Evolutionary conservation across 148 eudicot species (phyloP).

Genomic region (Arctostaphylos glauca): DNA sequence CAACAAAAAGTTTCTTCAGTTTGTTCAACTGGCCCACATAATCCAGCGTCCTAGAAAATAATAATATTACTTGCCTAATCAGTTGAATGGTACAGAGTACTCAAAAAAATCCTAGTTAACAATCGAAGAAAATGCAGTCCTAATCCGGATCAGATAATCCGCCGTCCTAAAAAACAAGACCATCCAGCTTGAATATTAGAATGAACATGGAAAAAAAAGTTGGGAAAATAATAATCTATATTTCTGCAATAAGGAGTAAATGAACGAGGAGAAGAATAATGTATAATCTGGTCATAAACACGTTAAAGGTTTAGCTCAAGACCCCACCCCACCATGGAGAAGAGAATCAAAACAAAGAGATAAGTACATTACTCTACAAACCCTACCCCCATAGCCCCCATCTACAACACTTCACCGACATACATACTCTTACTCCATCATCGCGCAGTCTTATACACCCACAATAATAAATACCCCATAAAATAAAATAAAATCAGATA

Average conservation of each 20-base stretch:
- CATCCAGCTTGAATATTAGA: not conserved
- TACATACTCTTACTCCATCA: slow-evolving; percentile 3
- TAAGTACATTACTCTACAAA: not conserved
- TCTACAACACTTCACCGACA: slow-evolving; percentile 8
- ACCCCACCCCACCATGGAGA: slow-evolving; percentile 24
- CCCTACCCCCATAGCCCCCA: slow-evolving; percentile 1
- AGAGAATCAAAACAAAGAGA: slow-evolving; percentile 14
- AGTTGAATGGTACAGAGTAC: not conserved
- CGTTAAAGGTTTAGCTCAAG: not conserved
- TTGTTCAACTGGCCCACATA: too few relatives aligned
- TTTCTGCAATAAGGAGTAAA: not conserved
- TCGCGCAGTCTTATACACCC: not conserved
- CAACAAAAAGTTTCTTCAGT: not conserved
- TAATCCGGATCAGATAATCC: not conserved
- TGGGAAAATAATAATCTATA: not conserved
- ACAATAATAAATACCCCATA: not conserved
- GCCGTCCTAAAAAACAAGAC: not conserved
- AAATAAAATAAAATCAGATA: not conserved
- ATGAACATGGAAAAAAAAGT: not conserved
- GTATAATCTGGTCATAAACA: not conserved
- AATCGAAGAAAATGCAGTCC: not conserved
- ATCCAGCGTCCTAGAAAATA: too few relatives aligned
- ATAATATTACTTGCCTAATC: not conserved
- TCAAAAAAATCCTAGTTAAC: not conserved
- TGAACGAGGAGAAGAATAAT: not conserved